Conservation (phyloP, 1,284 basidiomycete genomes). For the Pseudozyma hubeiensis region DNA sequence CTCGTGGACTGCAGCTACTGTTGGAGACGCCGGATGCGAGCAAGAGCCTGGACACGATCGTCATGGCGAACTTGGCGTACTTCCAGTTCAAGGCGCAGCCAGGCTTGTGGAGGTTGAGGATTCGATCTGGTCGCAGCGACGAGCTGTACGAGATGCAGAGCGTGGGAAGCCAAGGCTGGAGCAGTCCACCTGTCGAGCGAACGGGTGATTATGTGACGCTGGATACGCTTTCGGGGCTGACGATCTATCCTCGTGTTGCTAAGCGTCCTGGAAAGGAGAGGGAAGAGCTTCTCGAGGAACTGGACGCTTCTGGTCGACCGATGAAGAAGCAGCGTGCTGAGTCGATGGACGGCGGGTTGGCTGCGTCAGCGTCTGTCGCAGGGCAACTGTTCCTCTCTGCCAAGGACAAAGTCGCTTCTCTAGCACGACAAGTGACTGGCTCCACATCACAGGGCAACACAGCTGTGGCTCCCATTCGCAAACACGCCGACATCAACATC, state of each 20-base stretch:
- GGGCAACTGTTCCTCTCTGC: conserved; percentile 19
- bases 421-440: conserved; percentile 2
- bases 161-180: conserved; percentile 79
- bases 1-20: conserved; percentile 73
- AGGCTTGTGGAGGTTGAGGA: conserved; percentile 84
- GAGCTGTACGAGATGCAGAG: conserved; percentile 86
- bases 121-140: conserved; percentile 82
- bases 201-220: conserved; percentile 72
- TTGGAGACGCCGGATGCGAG: conserved; percentile 55
- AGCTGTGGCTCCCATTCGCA: conserved; percentile 1
- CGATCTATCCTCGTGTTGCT: conserved; percentile 83
- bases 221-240: conserved; percentile 86
- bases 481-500: conserved; percentile 84
- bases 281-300: conserved; percentile 77
- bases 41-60: conserved; percentile 70
- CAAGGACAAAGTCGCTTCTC: conserved; percentile 15
- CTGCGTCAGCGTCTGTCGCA: conserved; percentile 1
- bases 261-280: conserved; percentile 81
- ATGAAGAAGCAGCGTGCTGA: conserved; percentile 13
- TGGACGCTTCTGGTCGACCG: conserved; percentile 37
- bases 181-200: conserved; percentile 75
- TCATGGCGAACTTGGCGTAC: conserved; percentile 95
- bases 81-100: conserved; percentile 94
- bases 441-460: neutral
- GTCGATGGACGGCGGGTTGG: neutral